Conservation (phyloP, 2,329 filamentous ascomycete species). For the Colletotrichum tanaceti region DNA sequence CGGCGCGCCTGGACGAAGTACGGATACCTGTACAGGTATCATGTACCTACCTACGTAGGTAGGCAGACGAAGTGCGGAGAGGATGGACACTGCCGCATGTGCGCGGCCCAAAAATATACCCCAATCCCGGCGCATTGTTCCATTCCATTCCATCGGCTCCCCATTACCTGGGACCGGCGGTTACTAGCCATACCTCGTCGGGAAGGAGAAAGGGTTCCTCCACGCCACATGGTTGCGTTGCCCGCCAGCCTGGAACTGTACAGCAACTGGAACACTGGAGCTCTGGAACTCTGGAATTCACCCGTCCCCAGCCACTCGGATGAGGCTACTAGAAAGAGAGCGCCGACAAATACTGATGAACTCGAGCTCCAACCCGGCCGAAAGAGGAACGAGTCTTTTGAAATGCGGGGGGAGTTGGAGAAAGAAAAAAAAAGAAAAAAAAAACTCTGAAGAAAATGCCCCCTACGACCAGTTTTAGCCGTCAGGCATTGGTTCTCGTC, state of each 20-base stretch:
- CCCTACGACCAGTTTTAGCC: not conserved
- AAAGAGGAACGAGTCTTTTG: slow-evolving; percentile 14
- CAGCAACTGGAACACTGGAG: not conserved
- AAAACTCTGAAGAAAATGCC: too few relatives aligned
- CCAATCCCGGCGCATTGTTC: slow-evolving; percentile 24
- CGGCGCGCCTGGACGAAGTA: too few relatives aligned
- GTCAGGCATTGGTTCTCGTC: slow-evolving; percentile 5
- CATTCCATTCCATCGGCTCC: slow-evolving; percentile 30
- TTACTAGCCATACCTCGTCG: slow-evolving; percentile 20
- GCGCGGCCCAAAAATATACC: not conserved
- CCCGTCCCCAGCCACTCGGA: not conserved
- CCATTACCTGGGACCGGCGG: slow-evolving; percentile 12
- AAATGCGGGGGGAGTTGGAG: not conserved
- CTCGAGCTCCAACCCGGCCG: not conserved
- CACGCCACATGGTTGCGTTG: slow-evolving; percentile 36
- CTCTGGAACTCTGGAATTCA: too few relatives aligned
- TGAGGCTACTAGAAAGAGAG: not conserved
- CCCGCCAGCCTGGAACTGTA: slow-evolving; percentile 26
- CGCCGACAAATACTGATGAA: slow-evolving; percentile 3
- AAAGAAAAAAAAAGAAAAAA: not conserved
- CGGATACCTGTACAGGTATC: too few relatives aligned
- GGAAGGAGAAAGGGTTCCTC: slow-evolving; percentile 23
- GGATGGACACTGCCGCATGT: too few relatives aligned
- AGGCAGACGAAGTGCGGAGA: too few relatives aligned
- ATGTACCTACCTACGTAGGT: too few relatives aligned